Evolutionary conservation across 306 rosid species (phyloP).

Genomic region (Spatholobus suberectus): DNA sequence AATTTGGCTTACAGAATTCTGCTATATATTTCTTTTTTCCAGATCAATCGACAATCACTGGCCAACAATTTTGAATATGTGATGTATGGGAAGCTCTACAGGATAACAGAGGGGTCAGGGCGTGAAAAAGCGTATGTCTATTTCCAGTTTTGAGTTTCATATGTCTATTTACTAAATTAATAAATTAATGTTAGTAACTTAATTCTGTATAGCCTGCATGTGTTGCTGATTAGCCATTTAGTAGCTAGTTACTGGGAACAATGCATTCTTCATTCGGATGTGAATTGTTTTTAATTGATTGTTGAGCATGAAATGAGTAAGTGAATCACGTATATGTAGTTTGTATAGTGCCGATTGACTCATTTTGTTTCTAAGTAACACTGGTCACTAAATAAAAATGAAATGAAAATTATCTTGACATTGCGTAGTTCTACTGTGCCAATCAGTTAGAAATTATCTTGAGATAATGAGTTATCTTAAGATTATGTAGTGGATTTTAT

Average conservation of each 20-base stretch:
- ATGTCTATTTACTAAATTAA: background rate
- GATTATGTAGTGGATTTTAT: slow-evolving; percentile 7
- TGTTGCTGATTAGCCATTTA: slow-evolving; percentile 1
- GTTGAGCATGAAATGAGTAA: slow-evolving; percentile 3
- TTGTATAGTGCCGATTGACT: background rate
- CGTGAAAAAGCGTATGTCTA: slow-evolving; percentile 79
- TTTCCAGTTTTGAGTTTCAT: slow-evolving; percentile 18
- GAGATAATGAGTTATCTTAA: background rate
- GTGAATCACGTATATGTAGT: background rate
- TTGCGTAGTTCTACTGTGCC: background rate
- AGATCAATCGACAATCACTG: slow-evolving; percentile 76
- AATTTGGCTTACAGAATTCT: slow-evolving; percentile 29
- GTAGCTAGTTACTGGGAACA: background rate
- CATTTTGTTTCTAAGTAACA: background rate
- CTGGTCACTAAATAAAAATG: background rate
- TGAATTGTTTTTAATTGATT: slow-evolving; percentile 1
- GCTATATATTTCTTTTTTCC: slow-evolving; percentile 7
- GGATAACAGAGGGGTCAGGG: slow-evolving; percentile 77
- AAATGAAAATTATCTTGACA: background rate
- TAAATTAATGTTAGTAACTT: background rate
- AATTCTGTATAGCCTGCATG: background rate
- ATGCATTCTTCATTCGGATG: background rate
- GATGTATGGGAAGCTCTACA: slow-evolving; percentile 90
- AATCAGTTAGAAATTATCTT: background rate
- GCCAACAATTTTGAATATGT: slow-evolving; percentile 92